phyloP scores from a whole-genome alignment of 208 protist species.

The Trypanosoma vivax region DNA sequence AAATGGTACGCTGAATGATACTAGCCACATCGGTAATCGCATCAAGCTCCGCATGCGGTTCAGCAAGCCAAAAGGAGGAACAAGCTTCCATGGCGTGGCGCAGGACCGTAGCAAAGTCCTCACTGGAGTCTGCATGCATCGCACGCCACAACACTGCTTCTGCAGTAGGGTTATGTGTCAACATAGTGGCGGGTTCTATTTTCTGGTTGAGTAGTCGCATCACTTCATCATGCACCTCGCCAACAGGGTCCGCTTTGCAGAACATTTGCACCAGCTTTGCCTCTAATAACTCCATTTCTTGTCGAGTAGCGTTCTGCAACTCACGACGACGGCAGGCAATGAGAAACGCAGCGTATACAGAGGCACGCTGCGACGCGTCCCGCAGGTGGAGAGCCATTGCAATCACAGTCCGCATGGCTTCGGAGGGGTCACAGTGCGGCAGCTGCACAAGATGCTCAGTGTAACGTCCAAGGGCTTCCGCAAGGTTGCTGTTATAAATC shows the following conservation, averaged over 20 bases:
- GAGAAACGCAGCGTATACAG: slow-evolving; percentile 64
- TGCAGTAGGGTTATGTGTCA: slow-evolving; percentile 59
- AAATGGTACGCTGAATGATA: slow-evolving; percentile 49
- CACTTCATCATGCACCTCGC: slow-evolving; percentile 34
- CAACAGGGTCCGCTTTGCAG: slow-evolving; percentile 36
- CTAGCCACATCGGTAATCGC: slow-evolving; percentile 62
- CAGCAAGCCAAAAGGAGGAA: slow-evolving; percentile 48
- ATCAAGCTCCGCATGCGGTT: slow-evolving; percentile 38
- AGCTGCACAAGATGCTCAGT: slow-evolving; percentile 45
- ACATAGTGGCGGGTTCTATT: slow-evolving; percentile 26
- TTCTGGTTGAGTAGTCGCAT: slow-evolving; percentile 51
- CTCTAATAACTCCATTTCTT: slow-evolving; percentile 58
- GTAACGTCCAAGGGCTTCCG: slow-evolving; percentile 34
- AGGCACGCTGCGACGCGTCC: slow-evolving; percentile 37
- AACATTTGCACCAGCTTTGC: slow-evolving; percentile 52
- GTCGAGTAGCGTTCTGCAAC: slow-evolving; percentile 26
- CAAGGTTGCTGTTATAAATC: slow-evolving; percentile 37
- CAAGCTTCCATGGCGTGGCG: slow-evolving; percentile 41
- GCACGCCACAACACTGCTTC: slow-evolving; percentile 73
- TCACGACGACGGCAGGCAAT: slow-evolving; percentile 42
- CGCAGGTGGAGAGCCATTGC: slow-evolving; percentile 51
- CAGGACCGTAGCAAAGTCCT: slow-evolving; percentile 36
- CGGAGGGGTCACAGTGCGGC: slow-evolving; percentile 36
- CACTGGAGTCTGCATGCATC: slow-evolving; percentile 50
- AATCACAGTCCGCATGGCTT: slow-evolving; percentile 36